phyloP scores from a whole-genome alignment of 2,329 filamentous ascomycete genomes.

The Pseudocercospora musae region DNA sequence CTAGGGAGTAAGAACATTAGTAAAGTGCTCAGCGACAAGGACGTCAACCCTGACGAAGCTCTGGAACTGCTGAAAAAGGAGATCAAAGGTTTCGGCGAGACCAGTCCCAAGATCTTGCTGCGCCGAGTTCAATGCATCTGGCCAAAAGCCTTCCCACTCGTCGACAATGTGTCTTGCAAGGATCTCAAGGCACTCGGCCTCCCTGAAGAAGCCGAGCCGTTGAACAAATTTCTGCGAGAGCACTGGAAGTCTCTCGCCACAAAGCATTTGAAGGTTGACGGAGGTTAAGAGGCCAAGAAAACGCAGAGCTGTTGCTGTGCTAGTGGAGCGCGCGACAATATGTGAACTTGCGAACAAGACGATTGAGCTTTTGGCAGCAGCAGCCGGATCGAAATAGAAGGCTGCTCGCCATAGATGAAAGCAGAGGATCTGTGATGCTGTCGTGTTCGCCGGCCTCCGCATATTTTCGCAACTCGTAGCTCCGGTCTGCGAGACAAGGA shows the following conservation, averaged over 20 bases:
- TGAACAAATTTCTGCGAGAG: slow-evolving; percentile 36
- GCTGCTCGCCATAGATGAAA: too few species aligned
- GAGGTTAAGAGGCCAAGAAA: slow-evolving; percentile 37
- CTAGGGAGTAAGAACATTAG: slow-evolving; percentile 34
- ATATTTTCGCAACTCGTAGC: too few species aligned
- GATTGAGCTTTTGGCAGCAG: neutral
- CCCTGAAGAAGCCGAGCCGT: slow-evolving; percentile 34
- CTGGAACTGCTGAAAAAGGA: slow-evolving; percentile 34
- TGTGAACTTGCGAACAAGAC: slow-evolving; percentile 40
- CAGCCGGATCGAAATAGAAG: neutral
- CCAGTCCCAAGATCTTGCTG: slow-evolving; percentile 44
- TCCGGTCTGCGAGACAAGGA: too few species aligned
- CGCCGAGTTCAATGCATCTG: slow-evolving; percentile 43
- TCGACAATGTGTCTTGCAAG: slow-evolving; percentile 30
- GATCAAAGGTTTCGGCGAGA: slow-evolving; percentile 43
- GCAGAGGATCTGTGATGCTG: too few species aligned
- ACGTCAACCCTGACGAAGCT: slow-evolving; percentile 30
- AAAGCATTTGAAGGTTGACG: slow-evolving; percentile 26
- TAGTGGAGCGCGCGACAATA: slow-evolving; percentile 40
- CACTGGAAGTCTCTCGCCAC: slow-evolving; percentile 37
- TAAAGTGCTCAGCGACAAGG: slow-evolving; percentile 34
- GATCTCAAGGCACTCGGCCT: slow-evolving; percentile 38
- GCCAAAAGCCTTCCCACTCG: slow-evolving; percentile 39
- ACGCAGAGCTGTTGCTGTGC: slow-evolving; percentile 40
- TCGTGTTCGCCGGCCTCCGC: too few species aligned